phyloP scores from a whole-genome alignment of 768 basidiomycete species.

The Collybia nuda region DNA sequence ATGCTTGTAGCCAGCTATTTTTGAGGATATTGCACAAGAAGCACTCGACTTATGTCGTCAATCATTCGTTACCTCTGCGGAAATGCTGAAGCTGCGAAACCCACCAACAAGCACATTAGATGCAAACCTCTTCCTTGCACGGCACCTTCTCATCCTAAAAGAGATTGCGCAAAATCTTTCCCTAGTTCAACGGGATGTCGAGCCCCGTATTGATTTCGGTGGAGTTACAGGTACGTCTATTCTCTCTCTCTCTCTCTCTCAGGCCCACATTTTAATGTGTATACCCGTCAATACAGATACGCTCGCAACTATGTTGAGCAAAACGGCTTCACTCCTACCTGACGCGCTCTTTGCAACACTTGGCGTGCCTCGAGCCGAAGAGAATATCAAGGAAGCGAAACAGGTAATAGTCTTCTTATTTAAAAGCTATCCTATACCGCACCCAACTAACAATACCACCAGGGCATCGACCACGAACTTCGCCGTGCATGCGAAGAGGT shows the following conservation, averaged over 20 bases:
- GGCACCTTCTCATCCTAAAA: slow-evolving; percentile 89
- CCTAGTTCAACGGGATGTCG: slow-evolving; percentile 48
- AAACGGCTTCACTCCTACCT: slow-evolving; percentile 61
- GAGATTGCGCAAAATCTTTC: slow-evolving; percentile 83
- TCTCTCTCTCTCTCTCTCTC: background rate
- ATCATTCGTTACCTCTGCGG: slow-evolving; percentile 74
- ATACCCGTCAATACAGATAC: slow-evolving; percentile 38
- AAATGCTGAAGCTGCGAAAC: slow-evolving; percentile 54
- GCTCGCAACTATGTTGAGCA: slow-evolving; percentile 57
- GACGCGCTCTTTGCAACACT: slow-evolving; percentile 70
- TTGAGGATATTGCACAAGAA: slow-evolving; percentile 95
- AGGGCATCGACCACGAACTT: slow-evolving; percentile 88
- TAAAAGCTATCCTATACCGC: background rate
- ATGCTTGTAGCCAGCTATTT: slow-evolving; percentile 79
- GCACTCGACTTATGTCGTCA: slow-evolving; percentile 80
- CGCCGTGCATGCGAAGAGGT: slow-evolving; percentile 84
- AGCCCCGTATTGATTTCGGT: slow-evolving; percentile 39
- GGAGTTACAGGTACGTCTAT: slow-evolving; percentile 59
- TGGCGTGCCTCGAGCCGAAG: slow-evolving; percentile 60
- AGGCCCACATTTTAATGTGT: background rate
- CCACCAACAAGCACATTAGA: slow-evolving; percentile 45
- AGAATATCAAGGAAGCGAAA: slow-evolving; percentile 70
- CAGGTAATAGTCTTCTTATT: slow-evolving; percentile 45
- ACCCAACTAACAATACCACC: background rate
- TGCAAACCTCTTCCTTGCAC: slow-evolving; percentile 82